Conservation (phyloP, 1,284 basidiomycete species). For the Pholiota adiposa region DNA sequence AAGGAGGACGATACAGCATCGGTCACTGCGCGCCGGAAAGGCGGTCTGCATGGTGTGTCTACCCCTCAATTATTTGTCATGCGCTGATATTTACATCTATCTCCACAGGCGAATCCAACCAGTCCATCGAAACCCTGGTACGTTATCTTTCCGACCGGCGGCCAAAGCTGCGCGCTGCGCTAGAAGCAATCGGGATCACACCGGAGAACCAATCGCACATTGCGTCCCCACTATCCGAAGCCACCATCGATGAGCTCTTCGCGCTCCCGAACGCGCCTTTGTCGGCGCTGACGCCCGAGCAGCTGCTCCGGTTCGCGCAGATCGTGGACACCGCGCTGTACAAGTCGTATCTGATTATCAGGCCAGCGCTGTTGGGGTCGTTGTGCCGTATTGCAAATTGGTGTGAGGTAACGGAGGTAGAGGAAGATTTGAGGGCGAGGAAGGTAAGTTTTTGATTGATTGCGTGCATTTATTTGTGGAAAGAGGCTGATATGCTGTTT, state of each 20-base stretch:
- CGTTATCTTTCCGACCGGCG: slow-evolving; percentile 84
- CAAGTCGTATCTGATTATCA: slow-evolving; percentile 88
- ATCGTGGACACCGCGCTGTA: slow-evolving; percentile 96
- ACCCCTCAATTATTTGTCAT: neutral
- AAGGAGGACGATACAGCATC: slow-evolving; percentile 70
- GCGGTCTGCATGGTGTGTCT: slow-evolving; percentile 33
- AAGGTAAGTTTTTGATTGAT: slow-evolving; percentile 58
- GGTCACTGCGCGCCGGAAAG: slow-evolving; percentile 39
- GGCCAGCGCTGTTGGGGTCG: slow-evolving; percentile 85
- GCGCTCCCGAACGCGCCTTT: slow-evolving; percentile 73
- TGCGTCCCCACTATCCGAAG: slow-evolving; percentile 68
- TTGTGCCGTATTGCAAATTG: slow-evolving; percentile 94
- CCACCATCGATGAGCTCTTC: slow-evolving; percentile 75
- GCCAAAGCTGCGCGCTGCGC: slow-evolving; percentile 78
- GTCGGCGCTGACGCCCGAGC: slow-evolving; percentile 71
- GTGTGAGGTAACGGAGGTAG: slow-evolving; percentile 96
- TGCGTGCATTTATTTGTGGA: neutral
- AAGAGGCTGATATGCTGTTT: neutral
- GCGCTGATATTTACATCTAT: neutral
- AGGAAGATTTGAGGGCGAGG: slow-evolving; percentile 81
- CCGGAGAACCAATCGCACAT: slow-evolving; percentile 68
- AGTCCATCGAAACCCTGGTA: slow-evolving; percentile 71
- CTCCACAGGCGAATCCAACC: slow-evolving; percentile 56
- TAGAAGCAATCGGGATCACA: slow-evolving; percentile 71
- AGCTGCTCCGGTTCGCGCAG: slow-evolving; percentile 87